A percentile compares a stretch with the other conserved stretches of the same genome.
phyloP scores from a whole-genome alignment of 768 basidiomycete species.

The Jaapia argillacea region DNA sequence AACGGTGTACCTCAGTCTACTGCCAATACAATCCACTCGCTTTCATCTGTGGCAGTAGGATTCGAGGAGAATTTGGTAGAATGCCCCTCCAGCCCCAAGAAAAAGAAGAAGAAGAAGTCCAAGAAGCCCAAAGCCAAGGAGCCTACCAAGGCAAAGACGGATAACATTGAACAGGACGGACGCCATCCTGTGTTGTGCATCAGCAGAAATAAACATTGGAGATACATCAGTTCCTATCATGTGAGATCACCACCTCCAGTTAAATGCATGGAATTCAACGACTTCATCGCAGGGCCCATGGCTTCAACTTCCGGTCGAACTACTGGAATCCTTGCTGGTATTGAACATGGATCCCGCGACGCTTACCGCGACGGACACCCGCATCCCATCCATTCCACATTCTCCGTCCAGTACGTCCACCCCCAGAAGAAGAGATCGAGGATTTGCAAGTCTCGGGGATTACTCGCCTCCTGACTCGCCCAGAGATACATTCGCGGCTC shows the following conservation, averaged over 20 bases:
- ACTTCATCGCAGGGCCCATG: slow-evolving; percentile 66
- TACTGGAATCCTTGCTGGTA: slow-evolving; percentile 71
- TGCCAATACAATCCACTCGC: no score
- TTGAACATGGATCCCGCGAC: slow-evolving; percentile 72
- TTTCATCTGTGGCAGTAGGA: no score
- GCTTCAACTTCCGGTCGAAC: slow-evolving; percentile 81
- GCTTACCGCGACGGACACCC: slow-evolving; percentile 36
- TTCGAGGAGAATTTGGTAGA: no score
- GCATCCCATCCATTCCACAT: slow-evolving; percentile 26
- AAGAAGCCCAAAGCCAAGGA: slow-evolving; percentile 25
- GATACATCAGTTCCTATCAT: slow-evolving; percentile 86
- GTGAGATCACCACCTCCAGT: slow-evolving; percentile 45
- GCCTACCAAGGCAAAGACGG: slow-evolving; percentile 19
- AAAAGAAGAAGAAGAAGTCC: slow-evolving; percentile 56
- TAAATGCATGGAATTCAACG: no score
- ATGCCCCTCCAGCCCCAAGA: slow-evolving; percentile 38
- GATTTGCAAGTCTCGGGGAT: slow-evolving; percentile 31
- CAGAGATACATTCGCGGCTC: slow-evolving; percentile 15
- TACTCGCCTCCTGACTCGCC: slow-evolving; percentile 25
- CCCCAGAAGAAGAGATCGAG: slow-evolving; percentile 32
- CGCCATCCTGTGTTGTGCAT: slow-evolving; percentile 70
- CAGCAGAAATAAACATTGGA: slow-evolving; percentile 91
- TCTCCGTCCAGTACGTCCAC: slow-evolving; percentile 12
- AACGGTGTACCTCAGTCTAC: no score
- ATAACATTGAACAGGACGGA: slow-evolving; percentile 28